Percentiles rank a stretch among this genome's conserved stretches.
These are phyloP conservation scores for Favolaschia claudopus DNA, from an alignment of 768 basidiomycete species.

Conservation along the genomic window DNA sequence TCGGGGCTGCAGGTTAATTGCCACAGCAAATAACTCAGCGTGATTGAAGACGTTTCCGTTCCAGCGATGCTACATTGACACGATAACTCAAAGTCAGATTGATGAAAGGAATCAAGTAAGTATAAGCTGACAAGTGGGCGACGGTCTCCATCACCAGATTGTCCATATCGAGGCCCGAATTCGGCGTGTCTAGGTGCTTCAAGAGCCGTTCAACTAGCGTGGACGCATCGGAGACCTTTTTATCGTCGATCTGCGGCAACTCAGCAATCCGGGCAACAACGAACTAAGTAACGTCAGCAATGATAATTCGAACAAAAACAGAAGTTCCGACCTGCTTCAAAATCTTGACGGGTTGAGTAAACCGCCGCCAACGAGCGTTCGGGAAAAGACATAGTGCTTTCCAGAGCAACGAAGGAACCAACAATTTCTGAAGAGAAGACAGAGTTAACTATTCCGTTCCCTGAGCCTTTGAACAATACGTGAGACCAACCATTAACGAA, in stretches of 20 bases:
- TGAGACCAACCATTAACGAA: background rate
- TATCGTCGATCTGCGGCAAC: too few relatives aligned
- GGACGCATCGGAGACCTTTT: constrained; percentile 60
- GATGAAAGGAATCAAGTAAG: too few relatives aligned
- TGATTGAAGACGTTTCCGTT: constrained; percentile 76
- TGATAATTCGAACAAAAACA: too few relatives aligned
- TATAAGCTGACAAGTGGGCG: constrained; percentile 71
- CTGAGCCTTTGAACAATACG: background rate
- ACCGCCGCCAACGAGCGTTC: too few relatives aligned
- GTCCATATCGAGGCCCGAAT: constrained; percentile 64
- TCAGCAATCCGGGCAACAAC: too few relatives aligned
- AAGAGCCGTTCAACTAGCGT: constrained; percentile 74
- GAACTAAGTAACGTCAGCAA: too few relatives aligned
- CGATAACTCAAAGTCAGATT: background rate
- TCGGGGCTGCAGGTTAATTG: constrained; percentile 75
- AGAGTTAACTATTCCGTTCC: too few relatives aligned
- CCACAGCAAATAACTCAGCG: constrained; percentile 79
- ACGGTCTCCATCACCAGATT: constrained; percentile 81
- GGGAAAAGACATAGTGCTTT: too few relatives aligned
- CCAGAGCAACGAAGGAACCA: too few relatives aligned
- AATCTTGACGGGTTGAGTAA: too few relatives aligned
- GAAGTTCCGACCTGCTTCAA: too few relatives aligned
- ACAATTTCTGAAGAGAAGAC: too few relatives aligned
- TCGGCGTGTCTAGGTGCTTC: constrained; percentile 52
- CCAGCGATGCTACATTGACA: constrained; percentile 68